Percentiles rank a stretch among this genome's conserved stretches.
Conservation (phyloP, 208 protist genomes). For the Lotmaria passim region DNA sequence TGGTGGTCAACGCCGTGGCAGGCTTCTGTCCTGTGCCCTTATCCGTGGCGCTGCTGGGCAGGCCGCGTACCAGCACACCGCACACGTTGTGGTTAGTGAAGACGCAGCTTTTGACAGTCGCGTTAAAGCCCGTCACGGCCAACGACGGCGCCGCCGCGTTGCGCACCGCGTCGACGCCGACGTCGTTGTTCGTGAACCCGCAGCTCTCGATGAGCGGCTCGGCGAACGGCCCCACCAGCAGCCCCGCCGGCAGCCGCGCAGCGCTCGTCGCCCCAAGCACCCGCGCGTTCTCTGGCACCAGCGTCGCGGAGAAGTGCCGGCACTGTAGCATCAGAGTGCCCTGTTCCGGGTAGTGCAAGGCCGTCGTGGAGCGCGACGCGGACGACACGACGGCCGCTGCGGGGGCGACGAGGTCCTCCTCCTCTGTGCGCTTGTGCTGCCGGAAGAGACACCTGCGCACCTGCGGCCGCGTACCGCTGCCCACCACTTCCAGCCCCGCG, state of each 20-base stretch:
- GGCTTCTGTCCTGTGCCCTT: too few relatives aligned
- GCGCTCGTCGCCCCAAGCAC: conserved; percentile 41
- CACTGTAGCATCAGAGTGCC: conserved; percentile 41
- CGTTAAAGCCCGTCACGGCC: conserved; percentile 14
- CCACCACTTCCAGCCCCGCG: conserved; percentile 73
- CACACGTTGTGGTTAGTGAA: conserved; percentile 42
- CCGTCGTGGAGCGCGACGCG: background rate
- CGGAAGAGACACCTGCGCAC: conserved; percentile 70
- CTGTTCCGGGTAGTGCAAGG: conserved; percentile 33
- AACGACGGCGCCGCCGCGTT: conserved; percentile 22
- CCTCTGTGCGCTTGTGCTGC: conserved; percentile 29
- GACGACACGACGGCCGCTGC: background rate
- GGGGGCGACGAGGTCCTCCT: background rate
- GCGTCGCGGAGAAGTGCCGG: conserved; percentile 34
- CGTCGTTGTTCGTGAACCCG: conserved; percentile 71
- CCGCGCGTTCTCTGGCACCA: conserved; percentile 49
- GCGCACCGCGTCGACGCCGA: conserved; percentile 72
- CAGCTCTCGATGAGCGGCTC: conserved; percentile 51
- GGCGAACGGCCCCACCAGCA: conserved; percentile 53
- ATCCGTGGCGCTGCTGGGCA: background rate
- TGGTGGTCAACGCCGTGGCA: too few relatives aligned
- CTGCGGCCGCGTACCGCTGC: conserved; percentile 45
- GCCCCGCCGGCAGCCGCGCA: conserved; percentile 42
- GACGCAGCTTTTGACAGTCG: conserved; percentile 36
- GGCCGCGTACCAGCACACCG: conserved; percentile 63